Evolutionary conservation across 306 rosid genomes (phyloP).

Genomic region (Morella rubra): DNA sequence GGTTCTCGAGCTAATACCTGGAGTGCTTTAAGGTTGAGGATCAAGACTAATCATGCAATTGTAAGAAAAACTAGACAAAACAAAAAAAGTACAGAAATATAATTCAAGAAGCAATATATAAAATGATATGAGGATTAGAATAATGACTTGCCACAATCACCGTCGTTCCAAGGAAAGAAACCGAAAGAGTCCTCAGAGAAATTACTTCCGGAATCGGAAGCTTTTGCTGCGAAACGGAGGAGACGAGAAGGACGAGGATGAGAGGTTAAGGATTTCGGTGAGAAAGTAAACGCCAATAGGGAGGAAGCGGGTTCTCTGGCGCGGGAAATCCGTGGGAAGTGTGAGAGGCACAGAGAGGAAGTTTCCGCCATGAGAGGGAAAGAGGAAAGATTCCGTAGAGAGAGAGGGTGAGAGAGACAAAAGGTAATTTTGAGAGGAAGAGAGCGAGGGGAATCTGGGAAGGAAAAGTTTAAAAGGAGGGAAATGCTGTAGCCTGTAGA

Average conservation of each 20-base stretch:
- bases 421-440: not conserved
- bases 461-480: not conserved
- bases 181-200: conserved; percentile 50
- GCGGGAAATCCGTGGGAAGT: conserved; percentile 40
- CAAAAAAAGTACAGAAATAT: not conserved
- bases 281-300: conserved; percentile 21
- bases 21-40: not conserved
- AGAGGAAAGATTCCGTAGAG: conserved; percentile 3
- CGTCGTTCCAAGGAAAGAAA: conserved; percentile 75
- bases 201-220: conserved; percentile 42
- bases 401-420: not conserved
- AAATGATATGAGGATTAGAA: not conserved
- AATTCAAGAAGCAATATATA: not conserved
- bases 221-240: conserved; percentile 48
- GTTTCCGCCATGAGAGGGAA: conserved; percentile 60
- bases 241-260: conserved; percentile 41
- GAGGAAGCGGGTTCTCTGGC: conserved; percentile 28
- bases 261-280: conserved; percentile 30
- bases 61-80: not conserved
- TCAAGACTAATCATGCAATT: not conserved
- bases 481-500: not conserved
- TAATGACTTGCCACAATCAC: conserved; percentile 43
- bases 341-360: conserved; percentile 49
- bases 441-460: conserved; percentile 6
- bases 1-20: not conserved